Evolutionary conservation across 2,329 filamentous ascomycete genomes (phyloP).

Genomic region (Penicillium sp.): DNA sequence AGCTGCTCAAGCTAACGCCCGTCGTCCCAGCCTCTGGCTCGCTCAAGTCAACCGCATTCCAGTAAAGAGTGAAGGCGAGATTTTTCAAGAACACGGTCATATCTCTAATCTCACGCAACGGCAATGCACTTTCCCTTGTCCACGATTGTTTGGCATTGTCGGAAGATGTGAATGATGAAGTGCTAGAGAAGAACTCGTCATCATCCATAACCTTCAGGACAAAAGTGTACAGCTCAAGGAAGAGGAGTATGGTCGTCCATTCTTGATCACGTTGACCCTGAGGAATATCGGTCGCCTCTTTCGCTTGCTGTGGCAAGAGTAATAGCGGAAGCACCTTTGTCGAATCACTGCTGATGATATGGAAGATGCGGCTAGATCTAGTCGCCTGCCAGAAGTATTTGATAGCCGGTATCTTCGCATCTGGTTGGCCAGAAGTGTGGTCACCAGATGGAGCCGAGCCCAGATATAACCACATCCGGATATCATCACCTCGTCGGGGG

Average conservation of each 20-base stretch:
- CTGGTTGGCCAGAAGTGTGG: conserved; percentile 36
- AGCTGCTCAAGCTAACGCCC: conserved; percentile 51
- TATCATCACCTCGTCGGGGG: conserved; percentile 78
- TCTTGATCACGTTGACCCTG: conserved; percentile 62
- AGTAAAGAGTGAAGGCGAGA: conserved; percentile 84
- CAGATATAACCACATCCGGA: conserved; percentile 90
- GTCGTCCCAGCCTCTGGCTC: conserved; percentile 45
- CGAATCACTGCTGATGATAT: conserved; percentile 60
- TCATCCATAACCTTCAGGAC: conserved; percentile 92
- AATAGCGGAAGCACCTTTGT: conserved; percentile 62
- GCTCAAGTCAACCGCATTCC: conserved; percentile 71
- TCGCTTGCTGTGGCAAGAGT: conserved; percentile 58
- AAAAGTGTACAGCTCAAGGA: conserved; percentile 93
- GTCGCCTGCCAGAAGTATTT: conserved; percentile 83
- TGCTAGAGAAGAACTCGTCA: conserved; percentile 82
- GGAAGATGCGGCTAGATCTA: conserved; percentile 60
- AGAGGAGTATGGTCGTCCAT: conserved; percentile 87
- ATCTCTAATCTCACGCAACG: conserved; percentile 69
- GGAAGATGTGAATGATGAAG: conserved; percentile 50
- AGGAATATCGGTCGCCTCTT: conserved; percentile 28
- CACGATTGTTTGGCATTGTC: conserved; percentile 58
- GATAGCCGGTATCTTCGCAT: conserved; percentile 63
- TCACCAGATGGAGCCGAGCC: conserved; percentile 60
- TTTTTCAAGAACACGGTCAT: conserved; percentile 88
- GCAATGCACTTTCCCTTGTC: conserved; percentile 67